Conservation (phyloP, 441 rosid genomes). For the Biscutella auriculata region DNA sequence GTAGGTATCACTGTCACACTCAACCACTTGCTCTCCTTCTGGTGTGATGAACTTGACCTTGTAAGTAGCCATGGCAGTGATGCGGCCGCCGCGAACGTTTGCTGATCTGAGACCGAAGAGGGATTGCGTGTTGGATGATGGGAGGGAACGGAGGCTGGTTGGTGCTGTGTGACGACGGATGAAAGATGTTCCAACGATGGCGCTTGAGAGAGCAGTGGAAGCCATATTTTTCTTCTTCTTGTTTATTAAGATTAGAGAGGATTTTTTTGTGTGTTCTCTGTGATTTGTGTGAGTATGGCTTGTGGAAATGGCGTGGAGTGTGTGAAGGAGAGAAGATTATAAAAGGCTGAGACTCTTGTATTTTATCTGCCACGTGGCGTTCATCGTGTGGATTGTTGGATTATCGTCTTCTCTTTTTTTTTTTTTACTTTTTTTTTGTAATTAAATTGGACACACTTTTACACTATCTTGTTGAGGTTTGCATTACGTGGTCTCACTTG, state of each 20-base stretch:
- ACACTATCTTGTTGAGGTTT: conserved; percentile 10
- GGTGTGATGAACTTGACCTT: conserved; percentile 76
- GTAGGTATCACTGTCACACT: conserved; percentile 45
- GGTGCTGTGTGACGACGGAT: conserved; percentile 31
- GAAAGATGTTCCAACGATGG: conserved; percentile 54
- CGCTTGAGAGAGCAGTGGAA: conserved; percentile 47
- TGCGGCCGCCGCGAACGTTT: conserved; percentile 39
- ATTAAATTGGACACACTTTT: too few relatives aligned
- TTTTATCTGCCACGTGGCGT: conserved; percentile 67
- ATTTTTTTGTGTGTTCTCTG: too few relatives aligned
- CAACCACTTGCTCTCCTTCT: conserved; percentile 36
- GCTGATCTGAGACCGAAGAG: conserved; percentile 49
- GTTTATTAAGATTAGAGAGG: too few relatives aligned
- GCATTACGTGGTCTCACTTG: conserved; percentile 12
- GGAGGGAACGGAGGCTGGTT: conserved; percentile 40
- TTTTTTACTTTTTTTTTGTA: too few relatives aligned
- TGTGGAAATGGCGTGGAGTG: conserved; percentile 23
- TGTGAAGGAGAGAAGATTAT: conserved; percentile 3
- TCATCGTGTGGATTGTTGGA: conserved; percentile 16
- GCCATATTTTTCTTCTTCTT: too few relatives aligned
- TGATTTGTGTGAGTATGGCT: conserved; percentile 18
- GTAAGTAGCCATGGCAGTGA: conserved; percentile 54
- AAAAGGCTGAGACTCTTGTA: too few relatives aligned
- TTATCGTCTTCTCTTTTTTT: conserved; percentile 27
- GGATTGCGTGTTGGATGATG: conserved; percentile 28